These are phyloP conservation scores for Nitzschia sp. DNA, from an alignment of 108 stramenopile species.

Conservation along the genomic window DNA sequence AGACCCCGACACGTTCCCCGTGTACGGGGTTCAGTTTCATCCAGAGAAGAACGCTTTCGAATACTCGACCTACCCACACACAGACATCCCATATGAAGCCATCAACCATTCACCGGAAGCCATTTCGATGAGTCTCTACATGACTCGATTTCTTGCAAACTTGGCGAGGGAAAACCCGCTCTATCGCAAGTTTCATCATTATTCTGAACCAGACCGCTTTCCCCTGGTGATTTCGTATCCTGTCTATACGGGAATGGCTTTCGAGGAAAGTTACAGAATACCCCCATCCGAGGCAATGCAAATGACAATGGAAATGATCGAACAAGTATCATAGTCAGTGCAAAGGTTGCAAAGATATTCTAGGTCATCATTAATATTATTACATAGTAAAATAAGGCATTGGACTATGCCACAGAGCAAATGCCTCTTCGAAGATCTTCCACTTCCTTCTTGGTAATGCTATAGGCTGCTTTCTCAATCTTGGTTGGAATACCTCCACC, in stretches of 20 bases:
- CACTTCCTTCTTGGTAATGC: constrained; percentile 34
- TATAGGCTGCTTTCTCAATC: constrained; percentile 57
- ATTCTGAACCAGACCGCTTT: constrained; percentile 26
- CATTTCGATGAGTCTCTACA: constrained; percentile 31
- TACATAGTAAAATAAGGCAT: no score
- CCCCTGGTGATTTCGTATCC: constrained; percentile 41
- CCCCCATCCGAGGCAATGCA: constrained; percentile 25
- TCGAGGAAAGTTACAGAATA: constrained; percentile 49
- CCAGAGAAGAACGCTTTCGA: constrained; percentile 89
- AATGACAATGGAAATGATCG: no score
- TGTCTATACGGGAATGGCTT: constrained; percentile 19
- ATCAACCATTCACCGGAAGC: constrained; percentile 70
- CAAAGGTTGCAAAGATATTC: no score
- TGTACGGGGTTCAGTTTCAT: constrained; percentile 71
- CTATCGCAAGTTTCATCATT: constrained; percentile 4
- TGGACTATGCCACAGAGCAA: no score
- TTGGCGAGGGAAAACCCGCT: constrained; percentile 22
- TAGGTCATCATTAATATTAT: no score
- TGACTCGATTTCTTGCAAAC: constrained; percentile 53
- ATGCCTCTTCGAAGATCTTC: not conserved
- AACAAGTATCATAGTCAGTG: no score
- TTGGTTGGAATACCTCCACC: constrained; percentile 64
- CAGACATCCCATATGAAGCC: constrained; percentile 57
- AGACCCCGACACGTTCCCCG: constrained; percentile 26
- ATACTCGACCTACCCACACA: constrained; percentile 37